phyloP scores from a whole-genome alignment of 768 basidiomycete species.

The Suillus tomentosus region DNA sequence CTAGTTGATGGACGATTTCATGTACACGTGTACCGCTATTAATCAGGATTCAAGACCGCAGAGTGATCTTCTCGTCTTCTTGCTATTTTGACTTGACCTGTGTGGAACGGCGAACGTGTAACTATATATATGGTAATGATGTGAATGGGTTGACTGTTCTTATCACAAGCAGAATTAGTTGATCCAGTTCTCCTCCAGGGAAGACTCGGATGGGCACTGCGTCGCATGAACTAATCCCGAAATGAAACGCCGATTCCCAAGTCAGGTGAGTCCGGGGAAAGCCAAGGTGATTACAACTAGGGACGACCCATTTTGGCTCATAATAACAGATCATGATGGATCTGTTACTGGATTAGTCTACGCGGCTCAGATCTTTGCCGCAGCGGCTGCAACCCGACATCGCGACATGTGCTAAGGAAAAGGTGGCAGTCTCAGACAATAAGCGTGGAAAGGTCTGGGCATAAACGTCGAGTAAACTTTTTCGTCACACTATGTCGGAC shows the following conservation, averaged over 20 bases:
- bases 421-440: not conserved
- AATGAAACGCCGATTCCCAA: constrained; percentile 4
- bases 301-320: not conserved
- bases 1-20: not conserved
- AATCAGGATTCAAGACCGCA: not conserved
- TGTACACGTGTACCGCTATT: not conserved
- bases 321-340: not conserved
- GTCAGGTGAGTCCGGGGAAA: constrained; percentile 5
- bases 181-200: not conserved
- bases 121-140: too few species aligned
- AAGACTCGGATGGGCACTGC: too few species aligned
- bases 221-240: not conserved
- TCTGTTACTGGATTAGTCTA: not conserved
- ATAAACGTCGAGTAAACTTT: not conserved
- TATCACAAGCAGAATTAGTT: not conserved
- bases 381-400: not conserved
- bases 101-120: not conserved
- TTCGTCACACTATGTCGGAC: too few species aligned
- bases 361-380: constrained; percentile 1
- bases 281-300: not conserved
- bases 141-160: too few species aligned
- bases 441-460: not conserved
- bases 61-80: not conserved
- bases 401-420: too few species aligned
- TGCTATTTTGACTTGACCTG: not conserved